Evolutionary conservation across 495 filamentous ascomycete species (phyloP).

Genomic region (Penicillium samsonianum): DNA sequence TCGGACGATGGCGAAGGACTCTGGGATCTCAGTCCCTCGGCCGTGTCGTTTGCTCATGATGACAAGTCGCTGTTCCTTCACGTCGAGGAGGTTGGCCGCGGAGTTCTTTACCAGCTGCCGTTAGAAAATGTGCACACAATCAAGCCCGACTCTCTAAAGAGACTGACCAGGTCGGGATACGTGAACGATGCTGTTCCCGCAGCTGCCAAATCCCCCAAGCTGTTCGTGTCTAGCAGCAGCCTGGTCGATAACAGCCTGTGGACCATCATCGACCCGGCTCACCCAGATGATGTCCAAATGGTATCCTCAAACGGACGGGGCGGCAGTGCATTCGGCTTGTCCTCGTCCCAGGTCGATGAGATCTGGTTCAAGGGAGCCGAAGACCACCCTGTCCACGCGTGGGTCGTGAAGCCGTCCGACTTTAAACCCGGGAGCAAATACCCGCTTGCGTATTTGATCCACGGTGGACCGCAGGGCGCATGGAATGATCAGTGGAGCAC

Average conservation of each 20-base stretch:
- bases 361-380: slow-evolving; percentile 69
- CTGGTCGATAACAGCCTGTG: slow-evolving; percentile 71
- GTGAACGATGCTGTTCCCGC: slow-evolving; percentile 60
- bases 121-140: slow-evolving; percentile 51
- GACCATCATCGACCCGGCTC: slow-evolving; percentile 56
- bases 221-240: slow-evolving; percentile 66
- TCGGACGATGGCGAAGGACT: slow-evolving; percentile 60
- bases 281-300: slow-evolving; percentile 38
- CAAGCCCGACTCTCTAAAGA: slow-evolving; percentile 53
- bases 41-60: slow-evolving; percentile 65
- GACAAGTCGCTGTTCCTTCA: slow-evolving; percentile 63
- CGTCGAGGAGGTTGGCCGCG: slow-evolving; percentile 66
- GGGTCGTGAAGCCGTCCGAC: slow-evolving; percentile 76
- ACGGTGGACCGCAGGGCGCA: slow-evolving; percentile 85
- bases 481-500: slow-evolving; percentile 86
- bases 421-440: slow-evolving; percentile 76
- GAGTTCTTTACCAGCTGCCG: slow-evolving; percentile 63
- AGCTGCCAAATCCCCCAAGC: slow-evolving; percentile 44
- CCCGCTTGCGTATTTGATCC: slow-evolving; percentile 79
- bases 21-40: slow-evolving; percentile 70
- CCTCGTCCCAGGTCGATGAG: slow-evolving; percentile 60
- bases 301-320: slow-evolving; percentile 68
- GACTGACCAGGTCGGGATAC: slow-evolving; percentile 60
- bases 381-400: slow-evolving; percentile 71
- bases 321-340: slow-evolving; percentile 71